Evolutionary conservation across 1,284 basidiomycete species (phyloP), one percentile per base, ranked within the genome.

Genomic region (Thecaphora thlaspeos): DNA sequence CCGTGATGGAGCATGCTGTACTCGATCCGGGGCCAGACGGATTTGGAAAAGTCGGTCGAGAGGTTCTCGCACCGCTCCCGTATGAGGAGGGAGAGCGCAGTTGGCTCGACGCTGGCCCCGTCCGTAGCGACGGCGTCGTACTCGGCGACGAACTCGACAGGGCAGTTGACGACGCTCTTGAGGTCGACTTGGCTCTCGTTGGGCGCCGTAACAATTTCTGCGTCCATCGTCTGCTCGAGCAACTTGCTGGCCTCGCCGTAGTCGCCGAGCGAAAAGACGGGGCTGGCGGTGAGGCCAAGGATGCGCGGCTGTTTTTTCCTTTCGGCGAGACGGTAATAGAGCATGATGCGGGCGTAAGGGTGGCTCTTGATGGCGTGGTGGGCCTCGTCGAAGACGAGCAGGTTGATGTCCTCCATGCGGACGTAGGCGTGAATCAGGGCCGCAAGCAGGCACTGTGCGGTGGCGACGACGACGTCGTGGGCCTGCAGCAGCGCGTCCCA

Each of bases 281-380:
- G 70, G 37, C 62, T 66, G 1, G 70, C 70, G 2, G 70, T 70
- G 68, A 73, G 68, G 17, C 70, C 70, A 28, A 73, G 63, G 47
- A 73, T 66, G 44, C 68, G 63, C 11, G 70, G 70, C 14, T 61
- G 50, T 2, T 62, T 22, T 0, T 47, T 5, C 12, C 46, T 21
- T 1, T 24, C 18, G 3, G 55, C 49, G 15, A 59, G 45, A 7
- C 51, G 41, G 46, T 72, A 70, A 34, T 59, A 64, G 48, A 61
- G 55, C 67, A 71, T 71, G 51, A 71, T 71, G 32, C 67, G 50
- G 15, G 60, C 51, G 40, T 54, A 71, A 0, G 63, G 61, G 17
- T 68, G 55, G 9, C 51, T 59, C 41, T 58, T 62, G 49, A 58
- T 46, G 8, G 65, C 68, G 37, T 72, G 65, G 30, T 72, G 70